A percentile compares a stretch with the other conserved stretches of the same genome.
Evolutionary conservation across 2,329 filamentous ascomycete genomes (phyloP).

Genomic region (Fusarium brachygibbosum): DNA sequence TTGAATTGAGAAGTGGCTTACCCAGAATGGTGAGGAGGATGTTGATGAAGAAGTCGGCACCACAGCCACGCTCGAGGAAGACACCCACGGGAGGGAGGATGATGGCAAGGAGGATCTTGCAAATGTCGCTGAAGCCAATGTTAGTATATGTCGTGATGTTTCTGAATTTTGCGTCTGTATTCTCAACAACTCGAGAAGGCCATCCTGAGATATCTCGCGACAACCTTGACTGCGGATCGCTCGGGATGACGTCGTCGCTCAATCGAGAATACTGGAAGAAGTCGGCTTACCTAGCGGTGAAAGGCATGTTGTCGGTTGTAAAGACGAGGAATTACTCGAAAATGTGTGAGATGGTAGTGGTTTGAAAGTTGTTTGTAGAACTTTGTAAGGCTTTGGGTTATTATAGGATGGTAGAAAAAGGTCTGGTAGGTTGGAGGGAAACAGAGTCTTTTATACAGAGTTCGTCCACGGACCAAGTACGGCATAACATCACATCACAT

Average conservation of each 20-base stretch:
- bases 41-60: slow-evolving; percentile 91
- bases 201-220: slow-evolving; percentile 14
- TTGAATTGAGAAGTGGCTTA: slow-evolving; percentile 51
- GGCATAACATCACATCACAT: slow-evolving; percentile 38
- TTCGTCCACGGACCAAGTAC: slow-evolving; percentile 16
- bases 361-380: slow-evolving; percentile 22
- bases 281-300: slow-evolving; percentile 68
- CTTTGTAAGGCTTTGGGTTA: slow-evolving; percentile 16
- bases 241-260: slow-evolving; percentile 39
- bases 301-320: slow-evolving; percentile 64
- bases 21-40: slow-evolving; percentile 84
- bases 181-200: slow-evolving; percentile 1
- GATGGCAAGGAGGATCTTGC: slow-evolving; percentile 85
- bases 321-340: slow-evolving; percentile 33
- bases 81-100: slow-evolving; percentile 91
- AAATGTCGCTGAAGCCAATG: slow-evolving; percentile 62
- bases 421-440: slow-evolving; percentile 30
- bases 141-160: slow-evolving; percentile 22
- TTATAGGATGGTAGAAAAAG: slow-evolving; percentile 12
- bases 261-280: slow-evolving; percentile 5
- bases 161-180: neutral
- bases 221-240: slow-evolving; percentile 32
- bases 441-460: slow-evolving; percentile 46
- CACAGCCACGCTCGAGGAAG: slow-evolving; percentile 93
- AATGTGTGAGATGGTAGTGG: slow-evolving; percentile 9